Conservation (phyloP, 228 moss, liverwort and hornwort species). For the Sphagnum magellanicum region DNA sequence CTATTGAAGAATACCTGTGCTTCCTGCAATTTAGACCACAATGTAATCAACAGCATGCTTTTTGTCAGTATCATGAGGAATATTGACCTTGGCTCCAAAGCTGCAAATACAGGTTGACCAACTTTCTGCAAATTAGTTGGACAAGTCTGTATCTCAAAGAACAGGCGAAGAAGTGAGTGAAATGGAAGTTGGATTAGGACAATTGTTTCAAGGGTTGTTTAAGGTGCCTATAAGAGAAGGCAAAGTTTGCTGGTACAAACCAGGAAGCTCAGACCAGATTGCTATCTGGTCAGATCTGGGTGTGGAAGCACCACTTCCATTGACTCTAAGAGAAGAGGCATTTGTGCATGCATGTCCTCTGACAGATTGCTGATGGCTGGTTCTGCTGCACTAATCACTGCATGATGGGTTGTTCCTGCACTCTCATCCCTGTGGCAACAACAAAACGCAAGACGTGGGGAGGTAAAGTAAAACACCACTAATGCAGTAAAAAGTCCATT, state of each 20-base stretch:
- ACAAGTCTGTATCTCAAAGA: background rate
- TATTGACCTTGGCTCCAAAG: background rate
- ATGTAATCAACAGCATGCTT: background rate
- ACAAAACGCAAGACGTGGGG: too few relatives aligned
- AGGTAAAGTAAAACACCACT: constrained; percentile 38
- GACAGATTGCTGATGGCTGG: constrained; percentile 32
- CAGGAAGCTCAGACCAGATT: constrained; percentile 97
- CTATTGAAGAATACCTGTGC: constrained; percentile 46
- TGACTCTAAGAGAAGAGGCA: constrained; percentile 33
- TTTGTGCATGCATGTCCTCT: constrained; percentile 40
- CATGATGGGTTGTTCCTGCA: constrained; percentile 45
- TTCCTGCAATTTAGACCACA: constrained; percentile 43
- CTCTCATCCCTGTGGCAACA: constrained; percentile 39
- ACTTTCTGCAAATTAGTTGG: background rate
- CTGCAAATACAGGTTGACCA: background rate
- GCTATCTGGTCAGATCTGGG: constrained; percentile 89
- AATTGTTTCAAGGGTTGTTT: too few relatives aligned
- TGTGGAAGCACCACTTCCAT: constrained; percentile 44
- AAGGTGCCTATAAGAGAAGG: background rate
- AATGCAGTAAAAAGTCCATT: constrained; percentile 79
- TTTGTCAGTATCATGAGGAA: background rate
- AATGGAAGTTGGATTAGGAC: background rate
- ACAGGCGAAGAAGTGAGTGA: background rate
- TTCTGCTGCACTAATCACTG: constrained; percentile 45
- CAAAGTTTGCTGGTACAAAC: constrained; percentile 24